Evolutionary conservation across 371 early-diverging fungal genomes (phyloP), one percentile per base, ranked within the genome.

Genomic region (Lichtheimia ramosa): DNA sequence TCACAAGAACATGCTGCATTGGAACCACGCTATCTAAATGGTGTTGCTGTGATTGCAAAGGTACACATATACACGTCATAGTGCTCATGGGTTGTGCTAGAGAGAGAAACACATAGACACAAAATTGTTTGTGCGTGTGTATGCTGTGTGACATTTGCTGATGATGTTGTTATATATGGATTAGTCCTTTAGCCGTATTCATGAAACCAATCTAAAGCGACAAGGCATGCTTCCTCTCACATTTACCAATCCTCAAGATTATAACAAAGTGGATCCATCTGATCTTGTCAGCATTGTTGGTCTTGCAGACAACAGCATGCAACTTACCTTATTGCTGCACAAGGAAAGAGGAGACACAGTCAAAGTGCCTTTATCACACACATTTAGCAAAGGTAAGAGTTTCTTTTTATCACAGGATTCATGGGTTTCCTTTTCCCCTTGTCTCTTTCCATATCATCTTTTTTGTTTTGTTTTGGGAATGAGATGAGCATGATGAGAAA

Each of bases 171-270:
- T 34, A 34, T 34, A 34, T 34, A 34, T 34, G 34, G 34, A 34
- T 34, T 34, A 34, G 80, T 92, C 93, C n/a, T 96, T 98, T 76
- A 97, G 97, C 43, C 91, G 98, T 73, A 98, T 98, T 68, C 98
- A 98, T 82, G 96, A 98, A 83, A 98, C 97, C 65, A 98, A 98
- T 82, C 84, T 96, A 69, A 98, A 98, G 88, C 96, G 96, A 87
- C 97, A 97, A 80, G 98, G 98, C 61, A 85, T 95, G 64, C 81
- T 98, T 52, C 98, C 98, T 16, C 73, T 96, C 62, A 95, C 95
- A 43, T 96, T 98, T 70, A 84, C 84, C 68, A 83, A 98, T 79
- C 90, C 95, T 43, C 86, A 83, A 51, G 93, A 93, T 63, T 92
- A 93, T 59, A 93, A 95, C 68, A 82, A 83, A 73, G 83, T 97